Conservation (phyloP, 768 basidiomycete species). For the Amanita rimosa region DNA sequence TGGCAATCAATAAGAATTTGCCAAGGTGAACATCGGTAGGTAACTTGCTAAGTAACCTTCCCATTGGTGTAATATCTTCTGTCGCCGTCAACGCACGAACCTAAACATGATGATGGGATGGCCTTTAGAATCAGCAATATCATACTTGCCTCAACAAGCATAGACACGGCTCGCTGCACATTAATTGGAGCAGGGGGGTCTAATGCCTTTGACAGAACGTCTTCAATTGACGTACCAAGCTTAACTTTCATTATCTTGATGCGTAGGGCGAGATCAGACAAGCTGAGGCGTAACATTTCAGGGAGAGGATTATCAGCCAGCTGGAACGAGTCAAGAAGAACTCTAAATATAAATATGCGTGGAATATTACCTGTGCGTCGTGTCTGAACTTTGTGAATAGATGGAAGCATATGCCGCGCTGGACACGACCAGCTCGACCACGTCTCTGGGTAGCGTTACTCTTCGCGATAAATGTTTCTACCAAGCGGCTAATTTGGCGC, state of each 20-base stretch:
- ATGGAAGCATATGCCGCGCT: slow-evolving; percentile 85
- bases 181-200: slow-evolving; percentile 85
- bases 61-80: slow-evolving; percentile 95
- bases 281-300: slow-evolving; percentile 89
- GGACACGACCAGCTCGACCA: slow-evolving; percentile 89
- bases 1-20: slow-evolving; percentile 81
- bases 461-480: slow-evolving; percentile 85
- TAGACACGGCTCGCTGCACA: slow-evolving; percentile 80
- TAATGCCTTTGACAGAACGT: slow-evolving; percentile 76
- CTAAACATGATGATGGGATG: slow-evolving; percentile 21
- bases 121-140: not conserved
- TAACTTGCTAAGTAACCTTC: slow-evolving; percentile 77
- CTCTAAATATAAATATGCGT: not conserved
- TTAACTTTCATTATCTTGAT: slow-evolving; percentile 93
- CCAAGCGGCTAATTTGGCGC: slow-evolving; percentile 82
- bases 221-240: slow-evolving; percentile 77
- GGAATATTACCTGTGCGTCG: slow-evolving; percentile 53
- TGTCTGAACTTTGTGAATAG: slow-evolving; percentile 84
- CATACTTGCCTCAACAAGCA: slow-evolving; percentile 70
- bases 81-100: slow-evolving; percentile 74
- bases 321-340: slow-evolving; percentile 23
- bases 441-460: slow-evolving; percentile 87
- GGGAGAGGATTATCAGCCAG: slow-evolving; percentile 86
- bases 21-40: slow-evolving; percentile 95
- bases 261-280: slow-evolving; percentile 83